Conservation (phyloP, 1,284 basidiomycete species). For the Tetrapyrgos nigripes region DNA sequence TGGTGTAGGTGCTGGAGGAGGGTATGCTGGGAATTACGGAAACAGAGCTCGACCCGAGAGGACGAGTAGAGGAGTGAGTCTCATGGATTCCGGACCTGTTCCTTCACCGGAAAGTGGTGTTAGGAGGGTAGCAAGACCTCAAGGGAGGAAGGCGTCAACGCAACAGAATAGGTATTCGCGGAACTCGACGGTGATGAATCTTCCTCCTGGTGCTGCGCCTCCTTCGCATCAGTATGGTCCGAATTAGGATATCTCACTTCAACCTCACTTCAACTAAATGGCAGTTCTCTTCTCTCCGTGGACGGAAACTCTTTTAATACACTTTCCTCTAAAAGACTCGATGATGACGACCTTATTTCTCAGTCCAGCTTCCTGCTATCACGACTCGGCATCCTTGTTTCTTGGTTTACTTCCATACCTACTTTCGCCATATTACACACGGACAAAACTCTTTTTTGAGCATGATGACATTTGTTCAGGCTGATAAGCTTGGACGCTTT, state of each 20-base stretch:
- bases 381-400: too few species aligned
- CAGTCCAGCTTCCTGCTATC: too few species aligned
- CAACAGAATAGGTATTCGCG: slow-evolving; percentile 81
- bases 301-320: slow-evolving; percentile 25
- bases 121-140: slow-evolving; percentile 68
- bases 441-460: slow-evolving; percentile 6
- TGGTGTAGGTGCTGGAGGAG: neutral
- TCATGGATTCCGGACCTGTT: slow-evolving; percentile 83
- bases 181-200: slow-evolving; percentile 51
- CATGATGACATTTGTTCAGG: too few species aligned
- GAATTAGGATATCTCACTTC: too few species aligned
- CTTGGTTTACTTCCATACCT: slow-evolving; percentile 8
- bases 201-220: slow-evolving; percentile 80
- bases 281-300: too few species aligned
- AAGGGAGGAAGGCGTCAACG: slow-evolving; percentile 55
- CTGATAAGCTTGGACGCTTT: too few species aligned
- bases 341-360: too few species aligned
- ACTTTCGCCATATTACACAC: slow-evolving; percentile 2
- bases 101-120: slow-evolving; percentile 78
- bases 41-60: neutral
- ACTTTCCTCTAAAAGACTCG: too few species aligned
- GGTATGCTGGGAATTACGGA: neutral
- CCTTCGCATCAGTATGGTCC: slow-evolving; percentile 52
- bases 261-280: too few species aligned
- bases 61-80: slow-evolving; percentile 64